Base-by-base conservation (phyloP, 1,139 yeast species). In the Hyphopichia fennica region DNA sequence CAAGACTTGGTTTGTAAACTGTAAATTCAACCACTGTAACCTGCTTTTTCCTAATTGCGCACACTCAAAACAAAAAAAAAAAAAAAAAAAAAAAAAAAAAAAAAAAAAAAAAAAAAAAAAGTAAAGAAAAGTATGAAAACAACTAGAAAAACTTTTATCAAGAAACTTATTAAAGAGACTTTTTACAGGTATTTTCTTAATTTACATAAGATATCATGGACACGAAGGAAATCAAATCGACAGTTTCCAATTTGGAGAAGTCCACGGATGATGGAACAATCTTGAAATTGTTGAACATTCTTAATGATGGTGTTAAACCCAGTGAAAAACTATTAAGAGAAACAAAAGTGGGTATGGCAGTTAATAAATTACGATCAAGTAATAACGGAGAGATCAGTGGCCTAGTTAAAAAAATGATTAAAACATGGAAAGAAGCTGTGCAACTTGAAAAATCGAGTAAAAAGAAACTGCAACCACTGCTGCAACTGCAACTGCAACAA, bases 261-360 rank as follows among this genome's bases (percentile, higher is more conserved):
- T 77, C 95, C 14, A 68, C 75, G 31, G 87, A 84, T 50, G 84
- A 84, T 38, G 79, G 77, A 36, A 77, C 85, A 10, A 79, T 87
- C 33, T 58, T 87, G 45, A 85, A 82, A 57, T 78, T 91, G 35
- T 69, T 93, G 52, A 78, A 75, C 37, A 75, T 79, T 34, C 70
- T 93, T 45, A 82, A 85, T 52, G 81, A 77, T 47, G 89, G 87
- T 11, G 89, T 90, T 40, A 72, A 75, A 51, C 96, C 98, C 10
- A 83, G 95, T 1, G 98, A 93, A 60, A 81, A 83, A 58, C 74
- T 91, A 34, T 72, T 93, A 41, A 75, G 96, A 57, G 86, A 91
- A 59, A 93, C 99, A n/a, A 90, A 89, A 63, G 93, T 93, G n/a
- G 99, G 99, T 46, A 95, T 93, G 20, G 95, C 93, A 6, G 98